Evolutionary conservation across 129 eudicot species (phyloP).

Genomic region (Artemisia tridentata): DNA sequence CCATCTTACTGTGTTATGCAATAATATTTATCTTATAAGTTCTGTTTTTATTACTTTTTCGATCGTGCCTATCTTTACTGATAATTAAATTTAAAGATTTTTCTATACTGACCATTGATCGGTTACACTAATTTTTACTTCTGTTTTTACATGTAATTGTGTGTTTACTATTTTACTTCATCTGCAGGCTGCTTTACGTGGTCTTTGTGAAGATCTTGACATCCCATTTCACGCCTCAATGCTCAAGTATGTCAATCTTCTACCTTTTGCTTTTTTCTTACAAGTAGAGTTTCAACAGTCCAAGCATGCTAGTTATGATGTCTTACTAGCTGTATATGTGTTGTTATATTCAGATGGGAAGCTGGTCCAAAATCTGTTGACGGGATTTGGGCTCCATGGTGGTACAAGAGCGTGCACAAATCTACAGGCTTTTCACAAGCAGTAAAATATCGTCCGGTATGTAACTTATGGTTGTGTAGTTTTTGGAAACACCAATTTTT

Average conservation of each 20-base stretch:
- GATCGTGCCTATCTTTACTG: not conserved
- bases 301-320: not conserved
- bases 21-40: not conserved
- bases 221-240: slow-evolving; percentile 90
- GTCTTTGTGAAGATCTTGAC: slow-evolving; percentile 75
- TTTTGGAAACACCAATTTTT: not conserved
- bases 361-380: slow-evolving; percentile 84
- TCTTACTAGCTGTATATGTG: not conserved
- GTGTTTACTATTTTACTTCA: slow-evolving; percentile 9
- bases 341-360: slow-evolving; percentile 75
- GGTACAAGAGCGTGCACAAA: slow-evolving; percentile 79
- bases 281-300: not conserved
- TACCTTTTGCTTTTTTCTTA: slow-evolving; percentile 9
- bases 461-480: slow-evolving; percentile 22
- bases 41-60: not conserved
- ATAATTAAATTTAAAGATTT: too few relatives aligned
- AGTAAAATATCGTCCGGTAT: slow-evolving; percentile 65
- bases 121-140: too few relatives aligned
- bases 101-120: too few relatives aligned
- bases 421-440: slow-evolving; percentile 62
- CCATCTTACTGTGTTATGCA: slow-evolving; percentile 3
- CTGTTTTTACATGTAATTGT: not conserved
- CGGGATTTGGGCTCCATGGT: slow-evolving; percentile 98
- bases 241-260: slow-evolving; percentile 68
- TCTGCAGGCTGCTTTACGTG: slow-evolving; percentile 71